These are phyloP conservation scores for Penicillium tannophilum DNA, from an alignment of 495 filamentous ascomycete species.

Conservation along the genomic window DNA sequence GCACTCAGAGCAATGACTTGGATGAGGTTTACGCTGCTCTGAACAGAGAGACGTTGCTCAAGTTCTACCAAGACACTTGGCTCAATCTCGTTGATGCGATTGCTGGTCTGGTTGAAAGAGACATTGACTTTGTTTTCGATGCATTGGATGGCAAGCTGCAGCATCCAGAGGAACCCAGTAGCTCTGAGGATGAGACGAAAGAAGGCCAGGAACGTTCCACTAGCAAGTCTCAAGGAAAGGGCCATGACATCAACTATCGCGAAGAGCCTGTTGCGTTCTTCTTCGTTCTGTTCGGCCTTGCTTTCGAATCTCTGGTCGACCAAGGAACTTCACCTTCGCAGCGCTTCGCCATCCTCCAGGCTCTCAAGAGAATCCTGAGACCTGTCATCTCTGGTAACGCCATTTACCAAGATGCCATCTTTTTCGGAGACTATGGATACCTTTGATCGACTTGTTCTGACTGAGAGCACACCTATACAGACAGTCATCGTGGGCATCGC, in stretches of 20 bases:
- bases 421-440: slow-evolving; percentile 98
- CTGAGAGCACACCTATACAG: slow-evolving; percentile 87
- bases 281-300: slow-evolving; percentile 95
- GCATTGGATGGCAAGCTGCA: slow-evolving; percentile 81
- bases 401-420: slow-evolving; percentile 93
- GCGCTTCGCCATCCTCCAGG: slow-evolving; percentile 84
- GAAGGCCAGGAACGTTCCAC: slow-evolving; percentile 47
- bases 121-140: slow-evolving; percentile 96
- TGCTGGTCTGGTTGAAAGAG: slow-evolving; percentile 94
- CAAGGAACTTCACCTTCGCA: slow-evolving; percentile 76
- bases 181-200: slow-evolving; percentile 42
- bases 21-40: slow-evolving; percentile 92
- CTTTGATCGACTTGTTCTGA: slow-evolving; percentile 88
- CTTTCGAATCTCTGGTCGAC: slow-evolving; percentile 90
- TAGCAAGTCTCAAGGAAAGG: slow-evolving; percentile 51
- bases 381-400: slow-evolving; percentile 95
- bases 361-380: slow-evolving; percentile 90
- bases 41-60: slow-evolving; percentile 89
- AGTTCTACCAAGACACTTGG: slow-evolving; percentile 98
- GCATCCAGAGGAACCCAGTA: slow-evolving; percentile 22
- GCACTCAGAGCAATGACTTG: slow-evolving; percentile 68
- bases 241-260: slow-evolving; percentile 88
- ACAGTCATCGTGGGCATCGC: slow-evolving; percentile 91
- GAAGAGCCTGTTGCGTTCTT: slow-evolving; percentile 99
- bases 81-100: slow-evolving; percentile 96